phyloP scores from a whole-genome alignment of 805 yeast species.

The Candida montana region DNA sequence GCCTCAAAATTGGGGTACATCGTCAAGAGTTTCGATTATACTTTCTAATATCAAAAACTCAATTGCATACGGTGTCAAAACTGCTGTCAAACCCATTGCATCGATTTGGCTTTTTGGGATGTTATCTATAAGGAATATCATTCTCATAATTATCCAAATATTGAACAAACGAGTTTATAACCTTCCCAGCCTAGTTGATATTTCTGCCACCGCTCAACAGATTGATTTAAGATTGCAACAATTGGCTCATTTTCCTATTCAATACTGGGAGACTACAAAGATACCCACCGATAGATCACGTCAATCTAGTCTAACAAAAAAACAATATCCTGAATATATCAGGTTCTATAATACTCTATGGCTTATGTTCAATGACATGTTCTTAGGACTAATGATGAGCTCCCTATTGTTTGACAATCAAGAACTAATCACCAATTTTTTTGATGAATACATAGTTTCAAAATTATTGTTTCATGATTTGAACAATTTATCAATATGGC shows the following conservation, averaged over 20 bases:
- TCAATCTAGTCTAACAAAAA: conserved; percentile 33
- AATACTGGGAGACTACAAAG: conserved; percentile 51
- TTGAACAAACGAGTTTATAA: conserved; percentile 27
- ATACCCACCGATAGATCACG: conserved; percentile 17
- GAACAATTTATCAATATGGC: conserved; percentile 53
- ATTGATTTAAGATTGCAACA: conserved; percentile 74
- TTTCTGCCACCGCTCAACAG: conserved; percentile 69
- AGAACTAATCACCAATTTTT: conserved; percentile 20
- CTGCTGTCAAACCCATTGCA: conserved; percentile 14
- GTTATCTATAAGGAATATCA: conserved; percentile 13
- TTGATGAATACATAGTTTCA: conserved; percentile 31
- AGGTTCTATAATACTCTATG: conserved; percentile 82
- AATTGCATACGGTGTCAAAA: not conserved
- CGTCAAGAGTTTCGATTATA: not conserved
- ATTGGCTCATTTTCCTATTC: conserved; percentile 72
- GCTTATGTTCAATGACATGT: conserved; percentile 77
- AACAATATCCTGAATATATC: conserved; percentile 59
- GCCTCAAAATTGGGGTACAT: conserved; percentile 12
- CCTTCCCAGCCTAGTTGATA: conserved; percentile 29
- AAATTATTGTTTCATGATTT: conserved; percentile 41
- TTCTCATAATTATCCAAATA: conserved; percentile 12
- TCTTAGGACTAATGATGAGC: conserved; percentile 63
- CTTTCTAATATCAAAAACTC: not conserved
- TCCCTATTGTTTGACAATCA: conserved; percentile 39
- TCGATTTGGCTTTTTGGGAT: conserved; percentile 7